These are phyloP conservation scores for Hydnum rufescens DNA, from an alignment of 768 basidiomycete species.

Conservation along the genomic window DNA sequence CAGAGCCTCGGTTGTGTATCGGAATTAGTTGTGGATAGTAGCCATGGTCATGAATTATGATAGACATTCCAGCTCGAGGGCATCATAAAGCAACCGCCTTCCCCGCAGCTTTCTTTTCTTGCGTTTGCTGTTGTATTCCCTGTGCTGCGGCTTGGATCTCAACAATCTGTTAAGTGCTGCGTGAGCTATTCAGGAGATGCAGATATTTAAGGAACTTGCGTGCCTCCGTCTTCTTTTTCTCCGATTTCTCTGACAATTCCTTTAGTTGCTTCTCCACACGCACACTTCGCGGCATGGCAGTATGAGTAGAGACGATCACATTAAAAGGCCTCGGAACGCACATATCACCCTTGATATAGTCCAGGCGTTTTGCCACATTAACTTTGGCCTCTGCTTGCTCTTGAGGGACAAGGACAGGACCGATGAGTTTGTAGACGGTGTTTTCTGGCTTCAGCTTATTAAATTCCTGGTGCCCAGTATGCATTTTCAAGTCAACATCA, in stretches of 20 bases:
- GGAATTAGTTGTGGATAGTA: too few relatives aligned
- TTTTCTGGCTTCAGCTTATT: constrained; percentile 50
- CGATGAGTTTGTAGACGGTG: constrained; percentile 75
- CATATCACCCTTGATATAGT: constrained; percentile 81
- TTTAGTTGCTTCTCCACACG: constrained; percentile 68
- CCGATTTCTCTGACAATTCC: constrained; percentile 53
- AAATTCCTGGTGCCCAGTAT: too few relatives aligned
- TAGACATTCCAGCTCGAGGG: too few relatives aligned
- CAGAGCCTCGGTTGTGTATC: too few relatives aligned
- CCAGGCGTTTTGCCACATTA: constrained; percentile 77
- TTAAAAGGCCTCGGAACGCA: constrained; percentile 22
- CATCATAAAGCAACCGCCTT: background rate
- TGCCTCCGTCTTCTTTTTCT: constrained; percentile 72
- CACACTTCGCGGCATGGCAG: constrained; percentile 27
- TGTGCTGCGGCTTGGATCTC: constrained; percentile 42
- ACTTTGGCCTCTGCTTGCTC: constrained; percentile 69
- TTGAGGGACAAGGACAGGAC: constrained; percentile 78
- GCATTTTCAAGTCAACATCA: too few relatives aligned
- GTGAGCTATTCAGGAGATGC: constrained; percentile 7
- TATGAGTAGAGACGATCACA: background rate
- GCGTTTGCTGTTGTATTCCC: constrained; percentile 22
- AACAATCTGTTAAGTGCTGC: constrained; percentile 28
- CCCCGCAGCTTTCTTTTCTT: background rate
- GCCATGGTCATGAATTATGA: too few relatives aligned
- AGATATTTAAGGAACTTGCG: constrained; percentile 7